phyloP scores from a whole-genome alignment of 1,284 basidiomycete genomes.

The Bondarzewia mesenterica region DNA sequence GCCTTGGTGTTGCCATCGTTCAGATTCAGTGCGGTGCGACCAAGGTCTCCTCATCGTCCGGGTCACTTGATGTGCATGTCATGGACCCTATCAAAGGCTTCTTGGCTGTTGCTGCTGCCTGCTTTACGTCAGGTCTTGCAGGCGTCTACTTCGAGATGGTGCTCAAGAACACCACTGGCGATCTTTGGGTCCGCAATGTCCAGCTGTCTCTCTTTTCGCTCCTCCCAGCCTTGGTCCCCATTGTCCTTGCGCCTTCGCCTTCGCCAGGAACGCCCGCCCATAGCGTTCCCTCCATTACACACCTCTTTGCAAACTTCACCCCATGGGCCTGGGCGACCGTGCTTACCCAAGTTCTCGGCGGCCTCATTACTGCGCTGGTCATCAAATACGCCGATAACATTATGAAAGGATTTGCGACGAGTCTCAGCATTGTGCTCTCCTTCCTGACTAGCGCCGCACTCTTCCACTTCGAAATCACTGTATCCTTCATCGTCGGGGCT shows the following conservation, averaged over 20 bases:
- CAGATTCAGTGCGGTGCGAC: constrained; percentile 62
- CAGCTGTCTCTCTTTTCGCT: constrained; percentile 75
- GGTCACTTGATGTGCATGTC: constrained; percentile 21
- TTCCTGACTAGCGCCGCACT: constrained; percentile 85
- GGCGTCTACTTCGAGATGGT: constrained; percentile 84
- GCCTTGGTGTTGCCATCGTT: constrained; percentile 86
- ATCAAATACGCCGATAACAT: constrained; percentile 88
- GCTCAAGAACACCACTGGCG: constrained; percentile 60
- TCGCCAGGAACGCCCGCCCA: constrained; percentile 8
- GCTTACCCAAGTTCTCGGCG: constrained; percentile 81
- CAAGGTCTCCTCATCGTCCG: constrained; percentile 2
- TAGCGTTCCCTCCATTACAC: constrained; percentile 23
- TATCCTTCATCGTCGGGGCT: constrained; percentile 79
- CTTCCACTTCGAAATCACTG: constrained; percentile 83
- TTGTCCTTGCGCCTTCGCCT: constrained; percentile 48
- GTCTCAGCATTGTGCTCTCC: constrained; percentile 86
- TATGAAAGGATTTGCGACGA: constrained; percentile 91
- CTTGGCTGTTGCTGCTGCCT: constrained; percentile 62
- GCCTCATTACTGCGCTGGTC: constrained; percentile 82
- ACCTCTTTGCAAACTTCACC: constrained; percentile 74
- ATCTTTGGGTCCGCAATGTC: constrained; percentile 75
- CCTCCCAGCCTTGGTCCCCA: constrained; percentile 77
- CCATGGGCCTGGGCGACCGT: constrained; percentile 91
- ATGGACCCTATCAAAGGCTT: constrained; percentile 65
- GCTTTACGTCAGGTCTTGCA: constrained; percentile 74